Evolutionary conservation across 139 green algal genomes (phyloP).

Genomic region (Chlamydomonas sp.): DNA sequence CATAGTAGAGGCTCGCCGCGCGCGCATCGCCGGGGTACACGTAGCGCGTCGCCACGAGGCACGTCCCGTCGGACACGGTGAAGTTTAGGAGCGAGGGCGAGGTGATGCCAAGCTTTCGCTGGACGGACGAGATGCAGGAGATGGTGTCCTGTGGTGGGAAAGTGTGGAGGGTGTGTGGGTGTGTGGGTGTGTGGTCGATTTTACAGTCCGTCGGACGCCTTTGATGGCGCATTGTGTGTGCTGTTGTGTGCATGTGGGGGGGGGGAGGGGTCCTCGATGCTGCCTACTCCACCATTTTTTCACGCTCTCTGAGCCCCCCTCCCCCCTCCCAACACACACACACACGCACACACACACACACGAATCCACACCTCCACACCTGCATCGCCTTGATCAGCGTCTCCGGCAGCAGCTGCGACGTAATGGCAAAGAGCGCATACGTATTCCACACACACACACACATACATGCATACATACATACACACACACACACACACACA

Average conservation of each 20-base stretch:
- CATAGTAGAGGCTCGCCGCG: conserved; percentile 87
- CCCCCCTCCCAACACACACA: no score
- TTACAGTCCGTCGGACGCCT: no score
- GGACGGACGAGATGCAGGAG: conserved; percentile 38
- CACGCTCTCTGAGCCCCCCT: no score
- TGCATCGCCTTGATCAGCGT: conserved; percentile 71
- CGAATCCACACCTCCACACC: conserved; percentile 36
- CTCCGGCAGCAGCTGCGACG: conserved; percentile 50
- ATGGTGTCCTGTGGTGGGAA: conserved; percentile 40
- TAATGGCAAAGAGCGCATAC: conserved; percentile 51
- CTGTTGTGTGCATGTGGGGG: no score
- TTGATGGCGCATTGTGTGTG: no score
- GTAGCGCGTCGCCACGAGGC: conserved; percentile 82
- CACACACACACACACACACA: no score
- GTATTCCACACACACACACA: no score
- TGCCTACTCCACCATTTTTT: no score
- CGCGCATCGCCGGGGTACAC: conserved; percentile 41
- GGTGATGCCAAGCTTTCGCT: conserved; percentile 43
- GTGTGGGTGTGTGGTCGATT: no score
- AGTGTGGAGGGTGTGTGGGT: no score
- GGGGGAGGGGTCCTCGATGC: background rate
- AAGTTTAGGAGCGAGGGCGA: conserved; percentile 85
- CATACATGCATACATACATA: no score
- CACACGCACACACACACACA: no score
- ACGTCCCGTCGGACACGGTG: conserved; percentile 76